These are phyloP conservation scores for Oryza punctata DNA, from an alignment of 176 grass and related monocot species.

Conservation along the genomic window DNA sequence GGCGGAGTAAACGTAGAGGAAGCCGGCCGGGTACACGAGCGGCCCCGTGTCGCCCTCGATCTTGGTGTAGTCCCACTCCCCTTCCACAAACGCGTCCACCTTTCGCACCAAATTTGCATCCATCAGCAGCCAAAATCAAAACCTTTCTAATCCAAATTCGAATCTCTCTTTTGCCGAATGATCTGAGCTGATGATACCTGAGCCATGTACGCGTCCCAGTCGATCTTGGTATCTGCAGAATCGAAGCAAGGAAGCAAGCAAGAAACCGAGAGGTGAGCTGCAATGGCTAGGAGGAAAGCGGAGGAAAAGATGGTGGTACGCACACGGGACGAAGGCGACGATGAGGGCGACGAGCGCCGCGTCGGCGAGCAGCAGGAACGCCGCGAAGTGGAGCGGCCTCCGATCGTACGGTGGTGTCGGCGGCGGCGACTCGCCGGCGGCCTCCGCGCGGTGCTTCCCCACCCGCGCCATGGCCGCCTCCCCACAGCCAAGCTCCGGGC, in stretches of 20 bases:
- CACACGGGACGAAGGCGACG: conserved; percentile 73
- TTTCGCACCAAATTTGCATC: conserved; percentile 26
- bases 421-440: too few relatives aligned
- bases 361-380: conserved; percentile 69
- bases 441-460: conserved; percentile 28
- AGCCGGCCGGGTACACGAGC: conserved; percentile 91
- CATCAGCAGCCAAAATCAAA: conserved; percentile 22
- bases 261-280: not conserved
- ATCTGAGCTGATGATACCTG: conserved; percentile 57
- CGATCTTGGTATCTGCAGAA: conserved; percentile 89
- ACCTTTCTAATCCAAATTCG: not conserved
- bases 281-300: not conserved
- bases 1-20: conserved; percentile 87
- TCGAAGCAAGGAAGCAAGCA: conserved; percentile 29
- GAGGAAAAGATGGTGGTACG: conserved; percentile 7
- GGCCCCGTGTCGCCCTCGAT: conserved; percentile 95
- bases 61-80: conserved; percentile 89
- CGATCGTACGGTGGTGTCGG: not conserved
- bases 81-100: conserved; percentile 80
- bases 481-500: not conserved
- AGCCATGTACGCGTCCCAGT: conserved; percentile 98
- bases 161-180: too few relatives aligned
- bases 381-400: conserved; percentile 45
- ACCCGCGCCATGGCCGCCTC: not conserved
- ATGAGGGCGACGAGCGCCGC: conserved; percentile 76